phyloP scores from a whole-genome alignment of 257 asterid species.

The Fraxinus pennsylvanica region DNA sequence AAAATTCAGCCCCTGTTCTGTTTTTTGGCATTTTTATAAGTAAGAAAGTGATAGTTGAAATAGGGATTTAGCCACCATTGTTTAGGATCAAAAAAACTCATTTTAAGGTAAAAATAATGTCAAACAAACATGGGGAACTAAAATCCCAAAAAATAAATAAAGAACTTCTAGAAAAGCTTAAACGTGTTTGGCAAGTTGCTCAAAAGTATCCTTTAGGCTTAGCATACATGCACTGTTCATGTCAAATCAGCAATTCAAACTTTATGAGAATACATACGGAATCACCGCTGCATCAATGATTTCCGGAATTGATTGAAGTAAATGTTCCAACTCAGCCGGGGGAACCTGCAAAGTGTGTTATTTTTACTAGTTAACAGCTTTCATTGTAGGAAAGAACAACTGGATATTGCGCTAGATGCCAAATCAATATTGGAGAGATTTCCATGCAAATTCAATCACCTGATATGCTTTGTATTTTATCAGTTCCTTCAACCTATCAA shows the following conservation, averaged over 20 bases:
- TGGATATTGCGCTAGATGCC: not conserved
- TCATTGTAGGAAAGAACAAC: not conserved
- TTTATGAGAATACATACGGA: conserved; percentile 58
- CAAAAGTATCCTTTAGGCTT: not conserved
- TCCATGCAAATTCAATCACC: conserved; percentile 37
- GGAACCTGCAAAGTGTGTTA: conserved; percentile 66
- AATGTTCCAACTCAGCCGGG: conserved; percentile 88
- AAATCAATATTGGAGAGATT: not conserved
- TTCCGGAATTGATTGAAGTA: conserved; percentile 79
- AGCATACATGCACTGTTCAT: not conserved
- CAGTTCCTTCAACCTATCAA: conserved; percentile 86
- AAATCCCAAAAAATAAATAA: no score
- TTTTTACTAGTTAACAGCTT: conserved; percentile 14
- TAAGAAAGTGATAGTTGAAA: no score
- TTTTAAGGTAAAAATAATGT: no score
- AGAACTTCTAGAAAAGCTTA: not conserved
- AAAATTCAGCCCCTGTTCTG: no score
- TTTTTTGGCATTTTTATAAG: no score
- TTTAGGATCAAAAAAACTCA: no score
- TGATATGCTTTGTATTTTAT: conserved; percentile 93
- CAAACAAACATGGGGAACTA: no score
- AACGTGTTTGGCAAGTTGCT: not conserved
- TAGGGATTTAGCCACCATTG: no score
- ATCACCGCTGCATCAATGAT: conserved; percentile 92
- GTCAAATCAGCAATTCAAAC: not conserved